Percentiles rank a stretch among this genome's conserved stretches.
These are phyloP conservation scores for Fusarium guadeloupense DNA, from an alignment of 2,329 filamentous ascomycete genomes.

Conservation along the genomic window DNA sequence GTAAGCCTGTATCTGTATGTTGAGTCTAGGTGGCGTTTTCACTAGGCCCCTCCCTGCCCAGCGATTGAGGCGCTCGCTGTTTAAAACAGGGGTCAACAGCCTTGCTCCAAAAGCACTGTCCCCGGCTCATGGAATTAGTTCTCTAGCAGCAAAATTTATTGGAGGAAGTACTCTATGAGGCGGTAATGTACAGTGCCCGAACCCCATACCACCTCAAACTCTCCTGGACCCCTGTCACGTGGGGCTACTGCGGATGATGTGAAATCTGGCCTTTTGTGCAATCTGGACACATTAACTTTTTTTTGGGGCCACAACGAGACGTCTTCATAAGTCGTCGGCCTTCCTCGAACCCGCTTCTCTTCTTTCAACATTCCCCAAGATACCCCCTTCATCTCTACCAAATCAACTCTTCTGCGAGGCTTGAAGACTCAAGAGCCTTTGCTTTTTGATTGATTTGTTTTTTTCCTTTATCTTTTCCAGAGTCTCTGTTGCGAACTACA, in stretches of 20 bases:
- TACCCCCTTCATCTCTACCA: slow-evolving; percentile 43
- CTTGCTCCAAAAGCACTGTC: slow-evolving; percentile 34
- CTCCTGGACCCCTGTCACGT: slow-evolving; percentile 47
- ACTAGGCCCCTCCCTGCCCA: neutral
- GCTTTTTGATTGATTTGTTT: slow-evolving; percentile 39
- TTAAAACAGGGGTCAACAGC: slow-evolving; percentile 31
- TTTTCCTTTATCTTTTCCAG: slow-evolving; percentile 35
- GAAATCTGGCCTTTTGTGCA: slow-evolving; percentile 62
- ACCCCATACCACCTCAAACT: neutral
- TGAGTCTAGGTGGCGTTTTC: slow-evolving; percentile 19
- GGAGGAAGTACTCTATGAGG: slow-evolving; percentile 9
- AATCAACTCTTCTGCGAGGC: slow-evolving; percentile 45
- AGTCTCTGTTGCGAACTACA: slow-evolving; percentile 36
- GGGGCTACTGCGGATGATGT: slow-evolving; percentile 45
- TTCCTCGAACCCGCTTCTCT: slow-evolving; percentile 43
- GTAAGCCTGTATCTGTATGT: neutral
- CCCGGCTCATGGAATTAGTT: slow-evolving; percentile 1
- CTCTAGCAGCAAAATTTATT: neutral
- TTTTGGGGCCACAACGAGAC: slow-evolving; percentile 41
- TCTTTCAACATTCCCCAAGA: slow-evolving; percentile 44
- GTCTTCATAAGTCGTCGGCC: slow-evolving; percentile 50
- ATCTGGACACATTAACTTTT: slow-evolving; percentile 58
- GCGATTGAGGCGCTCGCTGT: slow-evolving; percentile 19
- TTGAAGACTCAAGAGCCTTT: slow-evolving; percentile 42
- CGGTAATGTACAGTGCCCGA: slow-evolving; percentile 35